Base-by-base conservation (phyloP, 148 eudicot species). In the Diospyros kaki region DNA sequence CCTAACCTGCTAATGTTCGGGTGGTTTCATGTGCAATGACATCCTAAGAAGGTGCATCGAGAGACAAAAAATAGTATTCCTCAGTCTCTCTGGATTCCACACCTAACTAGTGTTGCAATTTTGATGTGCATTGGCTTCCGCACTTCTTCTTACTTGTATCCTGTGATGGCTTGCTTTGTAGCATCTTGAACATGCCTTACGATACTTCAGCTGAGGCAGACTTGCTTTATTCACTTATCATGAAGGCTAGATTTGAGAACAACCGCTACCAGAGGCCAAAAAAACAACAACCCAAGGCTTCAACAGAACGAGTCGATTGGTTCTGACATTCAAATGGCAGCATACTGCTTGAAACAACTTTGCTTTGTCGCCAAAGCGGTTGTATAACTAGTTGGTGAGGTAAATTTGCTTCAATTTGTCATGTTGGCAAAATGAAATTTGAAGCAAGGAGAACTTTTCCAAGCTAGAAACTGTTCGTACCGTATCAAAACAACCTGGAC, bases 151-250 rank as follows among this genome's bases (percentile, higher is more conserved):
- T 64, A 51, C 58, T n/a, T 28, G 0, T 73, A 4, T n/a, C 11
- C 3, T 45, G 42, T 28, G 2, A 73, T 60, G 44, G 5, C 42
- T 66, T 58, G 45, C 40, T 64, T 76, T 72, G 76, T 74, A 95
- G 97, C 76, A 88, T 95, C 77, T 69, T 90, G 76, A 80, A 86
- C 73, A 64, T 71, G 83, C 97, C 97, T 52, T 95, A 78, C 43
- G 94, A 92, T 75, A 88, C 89, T 66, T 92, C 97, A 52, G 91
- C 99, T 1, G 99, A 95, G 84, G 88, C 89, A 14, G 97, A 92
- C 53, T 83, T 92, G 83, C 92, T 95, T 46, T 95, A 92, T 68
- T 83, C 96, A n/a, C 93, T 92, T 52, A 87, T 95, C 63, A 85
- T 84, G 50, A 95, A 90, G 84, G 96, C 99, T 53, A 84, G 80